Conservation (phyloP, 129 eudicot genomes). For the Tagetes erecta region DNA sequence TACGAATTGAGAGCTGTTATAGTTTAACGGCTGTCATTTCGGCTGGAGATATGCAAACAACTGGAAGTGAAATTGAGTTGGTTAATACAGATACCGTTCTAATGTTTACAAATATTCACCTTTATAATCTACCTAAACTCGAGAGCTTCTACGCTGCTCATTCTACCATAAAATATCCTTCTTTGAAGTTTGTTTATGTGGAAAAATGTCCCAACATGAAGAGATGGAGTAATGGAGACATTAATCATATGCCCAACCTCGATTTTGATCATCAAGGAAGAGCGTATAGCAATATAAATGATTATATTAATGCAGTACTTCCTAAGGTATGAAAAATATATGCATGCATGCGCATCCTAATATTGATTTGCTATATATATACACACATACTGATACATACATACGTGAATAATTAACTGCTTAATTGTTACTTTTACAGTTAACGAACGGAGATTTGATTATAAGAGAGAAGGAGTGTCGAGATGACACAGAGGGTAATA, state of each 20-base stretch:
- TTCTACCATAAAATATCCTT: neutral
- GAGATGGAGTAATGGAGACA: conserved; percentile 6
- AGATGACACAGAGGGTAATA: too few species aligned
- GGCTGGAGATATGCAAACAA: neutral
- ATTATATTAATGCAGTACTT: neutral
- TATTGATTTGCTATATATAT: too few species aligned
- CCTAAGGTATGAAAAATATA: neutral
- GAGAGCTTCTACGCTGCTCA: neutral
- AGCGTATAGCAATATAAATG: neutral
- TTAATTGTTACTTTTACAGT: too few species aligned
- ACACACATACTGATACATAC: too few species aligned
- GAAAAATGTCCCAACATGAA: neutral
- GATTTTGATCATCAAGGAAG: neutral
- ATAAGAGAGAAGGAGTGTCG: too few species aligned
- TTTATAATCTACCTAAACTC: neutral
- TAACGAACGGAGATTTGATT: too few species aligned
- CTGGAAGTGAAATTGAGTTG: neutral
- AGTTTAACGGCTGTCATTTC: neutral
- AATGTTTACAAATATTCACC: neutral
- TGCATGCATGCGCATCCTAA: neutral
- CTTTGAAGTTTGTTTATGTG: neutral
- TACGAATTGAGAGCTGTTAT: neutral
- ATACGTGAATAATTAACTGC: too few species aligned
- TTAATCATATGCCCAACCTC: neutral
- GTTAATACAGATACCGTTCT: neutral